Base-by-base conservation (phyloP, 768 basidiomycete genomes). In the Russula virescens region DNA sequence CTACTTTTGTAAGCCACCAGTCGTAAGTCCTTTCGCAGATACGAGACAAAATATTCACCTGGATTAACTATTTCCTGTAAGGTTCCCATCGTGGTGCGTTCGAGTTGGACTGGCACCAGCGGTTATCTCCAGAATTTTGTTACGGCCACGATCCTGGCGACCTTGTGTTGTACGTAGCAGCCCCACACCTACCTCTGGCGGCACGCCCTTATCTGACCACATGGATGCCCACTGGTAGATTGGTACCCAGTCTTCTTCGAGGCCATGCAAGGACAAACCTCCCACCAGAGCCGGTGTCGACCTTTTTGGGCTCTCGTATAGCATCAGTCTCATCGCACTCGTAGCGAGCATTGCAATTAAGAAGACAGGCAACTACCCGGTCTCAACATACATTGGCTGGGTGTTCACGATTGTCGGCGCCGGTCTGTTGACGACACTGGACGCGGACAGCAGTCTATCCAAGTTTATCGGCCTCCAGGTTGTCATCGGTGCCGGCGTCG, bases 231-330 rank as follows among this genome's bases (percentile, higher is more conserved):
- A 25, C 38, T 38, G 43, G 19, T 70, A 81, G 79, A 74, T 67
- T 81, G 70, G 66, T 74, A 74, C 53, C 74, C 70, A 0, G 69
- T 75, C 42, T 78, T 73, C 58, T 74, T 75, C 45, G 78, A 80
- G 65, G 77, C n/a, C 76, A 0, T 74, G 74, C 69, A 75, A 74
- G 40, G 75, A 72, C 18, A 70, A 68, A 14, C 71, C 73, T 8
- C 75, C 81, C 0, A 66, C 77, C 13, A 52, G 55, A 5, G 76
- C 77, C 0, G 77, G 76, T 40, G 53, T 73, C 38, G 71, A 75
- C 45, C 62, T 72, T 19, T 73, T 83, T 49, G 66, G 75, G 2
- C 52, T 77, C 48, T 71, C 76, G 7, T 69, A 78, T 58, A 66
- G 76, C 16, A 69, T 77, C 34, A 78, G 79, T 0, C 75, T 78